Conservation (phyloP, 768 basidiomycete genomes). For the Tephrocybe sp. region DNA sequence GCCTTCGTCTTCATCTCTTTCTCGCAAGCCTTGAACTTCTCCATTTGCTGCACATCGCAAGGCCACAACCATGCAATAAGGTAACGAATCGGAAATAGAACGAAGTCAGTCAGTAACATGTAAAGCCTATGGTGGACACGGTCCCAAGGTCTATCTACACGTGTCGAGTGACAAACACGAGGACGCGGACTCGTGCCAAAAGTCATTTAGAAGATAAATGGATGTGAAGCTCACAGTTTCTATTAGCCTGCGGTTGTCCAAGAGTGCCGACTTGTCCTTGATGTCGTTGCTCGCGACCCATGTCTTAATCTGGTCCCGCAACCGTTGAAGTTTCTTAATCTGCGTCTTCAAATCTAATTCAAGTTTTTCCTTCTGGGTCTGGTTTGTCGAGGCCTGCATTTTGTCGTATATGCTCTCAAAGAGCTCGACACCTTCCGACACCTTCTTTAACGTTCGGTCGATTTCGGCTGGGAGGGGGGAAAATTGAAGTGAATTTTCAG, state of each 20-base stretch:
- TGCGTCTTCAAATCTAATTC: conserved; percentile 69
- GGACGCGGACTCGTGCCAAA: conserved; percentile 10
- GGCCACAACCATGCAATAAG: conserved; percentile 24
- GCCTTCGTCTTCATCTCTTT: conserved; percentile 99
- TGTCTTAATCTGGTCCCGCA: conserved; percentile 99
- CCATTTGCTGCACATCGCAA: conserved; percentile 86
- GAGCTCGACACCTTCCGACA: conserved; percentile 91
- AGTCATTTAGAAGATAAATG: conserved; percentile 17
- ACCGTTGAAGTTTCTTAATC: conserved; percentile 97
- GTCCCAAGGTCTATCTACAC: conserved; percentile 16
- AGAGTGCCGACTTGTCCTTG: conserved; percentile 92
- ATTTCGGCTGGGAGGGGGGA: conserved; percentile 76
- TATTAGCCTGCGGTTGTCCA: conserved; percentile 94
- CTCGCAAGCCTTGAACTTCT: conserved; percentile 99
- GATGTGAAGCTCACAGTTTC: conserved; percentile 75
- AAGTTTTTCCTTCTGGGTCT: conserved; percentile 59
- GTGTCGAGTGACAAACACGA: conserved; percentile 15
- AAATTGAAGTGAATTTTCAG: background rate
- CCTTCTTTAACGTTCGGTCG: conserved; percentile 97
- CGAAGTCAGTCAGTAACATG: conserved; percentile 22
- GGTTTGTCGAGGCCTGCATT: conserved; percentile 94
- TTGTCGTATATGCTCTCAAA: conserved; percentile 97
- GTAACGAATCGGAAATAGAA: conserved; percentile 24
- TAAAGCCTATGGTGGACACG: conserved; percentile 7
- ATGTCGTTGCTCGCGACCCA: conserved; percentile 99